Percentiles rank a stretch among this genome's conserved stretches.
Evolutionary conservation across 768 basidiomycete genomes (phyloP).

Genomic region (Leucosporidium creatinivorum): DNA sequence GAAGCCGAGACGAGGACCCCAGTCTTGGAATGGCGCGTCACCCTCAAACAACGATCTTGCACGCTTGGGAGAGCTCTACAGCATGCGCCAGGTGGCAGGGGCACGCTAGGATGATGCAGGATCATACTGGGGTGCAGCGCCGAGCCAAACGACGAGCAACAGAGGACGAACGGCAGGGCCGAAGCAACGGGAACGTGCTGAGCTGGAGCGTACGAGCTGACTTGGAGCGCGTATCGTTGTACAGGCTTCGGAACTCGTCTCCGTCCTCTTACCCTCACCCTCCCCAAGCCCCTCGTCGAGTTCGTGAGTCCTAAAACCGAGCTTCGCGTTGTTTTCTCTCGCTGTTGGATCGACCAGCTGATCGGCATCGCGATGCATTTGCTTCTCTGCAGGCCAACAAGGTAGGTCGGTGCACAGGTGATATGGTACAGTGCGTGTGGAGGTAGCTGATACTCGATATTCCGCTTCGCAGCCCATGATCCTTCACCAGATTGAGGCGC

Average conservation of each 20-base stretch:
- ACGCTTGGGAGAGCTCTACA: too few species aligned
- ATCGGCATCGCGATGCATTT: not conserved
- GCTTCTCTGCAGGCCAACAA: conserved; percentile 41
- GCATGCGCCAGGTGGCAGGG: too few species aligned
- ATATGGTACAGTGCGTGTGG: too few species aligned
- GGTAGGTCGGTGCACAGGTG: too few species aligned
- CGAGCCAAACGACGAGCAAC: not conserved
- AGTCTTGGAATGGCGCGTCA: too few species aligned
- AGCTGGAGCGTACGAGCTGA: too few species aligned
- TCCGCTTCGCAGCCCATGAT: conserved; percentile 33
- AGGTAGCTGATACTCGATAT: too few species aligned
- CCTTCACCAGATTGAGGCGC: conserved; percentile 48
- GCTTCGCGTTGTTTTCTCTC: conserved; percentile 4
- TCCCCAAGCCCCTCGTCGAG: conserved; percentile 48
- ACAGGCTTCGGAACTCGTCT: conserved; percentile 49
- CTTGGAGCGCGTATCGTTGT: too few species aligned
- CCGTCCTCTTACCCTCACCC: conserved; percentile 47
- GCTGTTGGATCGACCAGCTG: not conserved
- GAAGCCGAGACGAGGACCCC: too few species aligned
- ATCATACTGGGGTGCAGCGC: too few species aligned
- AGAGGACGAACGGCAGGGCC: not conserved
- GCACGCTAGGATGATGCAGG: too few species aligned
- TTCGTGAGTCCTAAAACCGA: conserved; percentile 13
- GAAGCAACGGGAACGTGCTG: not conserved
- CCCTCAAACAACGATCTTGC: too few species aligned